These are phyloP conservation scores for Aspergillus tubingensis DNA, from an alignment of 2,329 filamentous ascomycete species.

Conservation along the genomic window DNA sequence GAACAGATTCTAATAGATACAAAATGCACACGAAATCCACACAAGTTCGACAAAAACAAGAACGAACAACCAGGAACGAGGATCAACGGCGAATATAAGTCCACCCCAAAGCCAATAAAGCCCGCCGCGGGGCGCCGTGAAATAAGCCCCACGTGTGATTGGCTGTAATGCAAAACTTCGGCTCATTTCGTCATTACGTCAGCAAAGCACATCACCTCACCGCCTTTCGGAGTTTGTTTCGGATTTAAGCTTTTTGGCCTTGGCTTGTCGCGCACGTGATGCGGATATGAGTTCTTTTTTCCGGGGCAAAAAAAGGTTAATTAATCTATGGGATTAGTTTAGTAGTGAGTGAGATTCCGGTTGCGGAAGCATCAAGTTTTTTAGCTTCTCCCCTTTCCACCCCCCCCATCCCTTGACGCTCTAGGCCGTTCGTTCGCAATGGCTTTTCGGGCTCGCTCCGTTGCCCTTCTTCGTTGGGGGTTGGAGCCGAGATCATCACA, in stretches of 20 bases:
- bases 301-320: not conserved
- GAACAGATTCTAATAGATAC: not conserved
- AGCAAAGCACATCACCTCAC: conserved; percentile 16
- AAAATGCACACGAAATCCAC: not conserved
- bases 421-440: conserved; percentile 22
- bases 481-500: conserved; percentile 24
- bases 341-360: not conserved
- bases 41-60: not conserved
- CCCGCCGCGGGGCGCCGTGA: not conserved
- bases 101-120: not conserved
- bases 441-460: conserved; percentile 39
- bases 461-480: conserved; percentile 31
- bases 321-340: not conserved
- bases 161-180: conserved; percentile 12
- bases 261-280: conserved; percentile 9
- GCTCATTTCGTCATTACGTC: conserved; percentile 21
- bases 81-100: not conserved
- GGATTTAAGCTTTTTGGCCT: conserved; percentile 1
- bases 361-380: not conserved
- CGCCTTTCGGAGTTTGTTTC: conserved; percentile 23
- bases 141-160: conserved; percentile 28
- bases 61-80: not conserved
- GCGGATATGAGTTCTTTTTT: conserved; percentile 13
- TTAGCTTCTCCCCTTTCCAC: not conserved
- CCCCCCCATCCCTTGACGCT: not conserved